phyloP scores from a whole-genome alignment of 306 rosid genomes.

The Vigna nakashimae region DNA sequence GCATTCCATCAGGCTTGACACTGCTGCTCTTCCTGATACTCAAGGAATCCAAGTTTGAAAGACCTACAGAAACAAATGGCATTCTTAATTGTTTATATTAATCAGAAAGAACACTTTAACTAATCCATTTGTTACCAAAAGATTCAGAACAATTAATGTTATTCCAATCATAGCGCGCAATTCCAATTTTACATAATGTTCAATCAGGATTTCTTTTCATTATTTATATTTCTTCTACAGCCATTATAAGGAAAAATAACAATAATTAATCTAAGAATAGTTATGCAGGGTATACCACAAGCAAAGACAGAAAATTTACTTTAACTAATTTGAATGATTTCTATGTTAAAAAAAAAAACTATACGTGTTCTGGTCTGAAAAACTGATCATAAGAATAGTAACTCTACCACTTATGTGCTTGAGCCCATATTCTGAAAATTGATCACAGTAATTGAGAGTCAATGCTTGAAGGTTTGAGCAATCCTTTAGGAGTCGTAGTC shows the following conservation, averaged over 20 bases:
- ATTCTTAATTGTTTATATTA: constrained; percentile 30
- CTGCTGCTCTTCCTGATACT: constrained; percentile 65
- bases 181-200: constrained; percentile 34
- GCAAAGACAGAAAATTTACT: constrained; percentile 18
- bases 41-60: constrained; percentile 65
- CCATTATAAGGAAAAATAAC: neutral
- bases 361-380: constrained; percentile 20
- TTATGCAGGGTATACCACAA: constrained; percentile 2
- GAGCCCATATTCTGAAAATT: constrained; percentile 68
- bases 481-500: constrained; percentile 59
- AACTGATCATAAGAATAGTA: constrained; percentile 12
- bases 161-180: constrained; percentile 8
- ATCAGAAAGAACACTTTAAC: neutral
- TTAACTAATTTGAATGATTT: constrained; percentile 13
- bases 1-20: constrained; percentile 69
- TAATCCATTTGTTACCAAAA: neutral
- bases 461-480: constrained; percentile 65
- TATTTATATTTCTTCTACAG: constrained; percentile 16
- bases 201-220: constrained; percentile 2
- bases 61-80: constrained; percentile 53
- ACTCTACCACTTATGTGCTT: constrained; percentile 62
- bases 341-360: neutral
- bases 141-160: neutral
- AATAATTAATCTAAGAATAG: constrained; percentile 22
- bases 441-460: constrained; percentile 64